Percentiles rank a stretch among this genome's conserved stretches.
These are phyloP conservation scores for Suhomyces kunorum DNA, from an alignment of 1,139 yeast genomes.

Conservation along the genomic window DNA sequence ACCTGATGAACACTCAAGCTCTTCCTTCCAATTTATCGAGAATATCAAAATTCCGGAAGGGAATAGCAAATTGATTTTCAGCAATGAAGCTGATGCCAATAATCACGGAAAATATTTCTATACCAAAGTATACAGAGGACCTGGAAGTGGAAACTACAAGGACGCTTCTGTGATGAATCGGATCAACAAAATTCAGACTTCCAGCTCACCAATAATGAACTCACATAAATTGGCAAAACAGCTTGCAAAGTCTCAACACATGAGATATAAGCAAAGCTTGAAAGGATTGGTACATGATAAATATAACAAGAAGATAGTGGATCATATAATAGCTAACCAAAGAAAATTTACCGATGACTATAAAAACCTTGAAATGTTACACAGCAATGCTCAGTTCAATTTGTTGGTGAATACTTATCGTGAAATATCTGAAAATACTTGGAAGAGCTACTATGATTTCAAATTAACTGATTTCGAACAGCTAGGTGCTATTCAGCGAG, in stretches of 20 bases:
- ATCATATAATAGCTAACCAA: slow-evolving; percentile 32
- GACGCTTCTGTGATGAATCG: slow-evolving; percentile 47
- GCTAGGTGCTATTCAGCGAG: slow-evolving; percentile 25
- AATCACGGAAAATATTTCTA: slow-evolving; percentile 43
- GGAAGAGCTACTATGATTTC: slow-evolving; percentile 43
- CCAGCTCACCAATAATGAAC: slow-evolving; percentile 19
- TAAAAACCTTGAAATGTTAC: slow-evolving; percentile 46
- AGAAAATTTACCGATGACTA: slow-evolving; percentile 39
- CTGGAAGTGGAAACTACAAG: slow-evolving; percentile 51
- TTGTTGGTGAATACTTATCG: slow-evolving; percentile 44
- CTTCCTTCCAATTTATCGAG: slow-evolving; percentile 28
- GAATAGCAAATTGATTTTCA: slow-evolving; percentile 39
- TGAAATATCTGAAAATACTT: slow-evolving; percentile 41
- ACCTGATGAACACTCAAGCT: slow-evolving; percentile 22
- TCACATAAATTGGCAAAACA: slow-evolving; percentile 16
- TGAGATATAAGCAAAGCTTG: slow-evolving; percentile 27
- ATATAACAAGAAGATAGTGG: slow-evolving; percentile 36
- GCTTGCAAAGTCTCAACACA: slow-evolving; percentile 7
- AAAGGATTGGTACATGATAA: slow-evolving; percentile 44
- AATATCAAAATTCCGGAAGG: slow-evolving; percentile 34
- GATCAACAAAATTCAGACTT: slow-evolving; percentile 36
- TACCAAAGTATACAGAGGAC: slow-evolving; percentile 45
- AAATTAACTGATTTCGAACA: slow-evolving; percentile 45
- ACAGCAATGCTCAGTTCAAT: slow-evolving; percentile 46
- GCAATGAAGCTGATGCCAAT: slow-evolving; percentile 38